Evolutionary conservation across 352 stramenopile species (phyloP), one percentile per base, ranked within the genome.

Genomic region (Phytopythium mirpurense): DNA sequence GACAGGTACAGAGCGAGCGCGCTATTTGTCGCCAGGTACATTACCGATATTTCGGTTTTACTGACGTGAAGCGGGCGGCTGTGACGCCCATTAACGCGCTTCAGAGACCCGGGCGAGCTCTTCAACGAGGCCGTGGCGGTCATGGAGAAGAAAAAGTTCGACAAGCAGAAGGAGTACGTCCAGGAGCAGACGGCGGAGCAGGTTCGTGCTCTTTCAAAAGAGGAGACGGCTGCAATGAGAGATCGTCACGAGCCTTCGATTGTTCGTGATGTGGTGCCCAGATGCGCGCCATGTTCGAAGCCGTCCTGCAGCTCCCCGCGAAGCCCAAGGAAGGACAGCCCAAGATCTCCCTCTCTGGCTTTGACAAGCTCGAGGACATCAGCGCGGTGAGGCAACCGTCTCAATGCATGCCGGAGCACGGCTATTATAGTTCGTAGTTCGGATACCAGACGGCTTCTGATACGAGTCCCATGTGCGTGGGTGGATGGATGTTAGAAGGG

Each of bases 161-260:
- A 90, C 34, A 67, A 94, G 63, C 83, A 94, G 56, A 86, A 86
- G 60, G 50, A 72, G 37, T 88, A 81, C 51, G 78, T 90, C 46
- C 81, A 92, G 49, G 52, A 74, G 11, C 62, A 86, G 56, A 60
- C 89, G 23, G 62, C 64, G 5, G 68, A 77, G 0, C 83, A 94
- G 68, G 76, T 85, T 21, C 29, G 55, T 60, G 1, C 16, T n/a
- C n/a, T n/a, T n/a, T n/a, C n/a, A n/a, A n/a, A n/a, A 35, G 29
- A 32, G 34, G 10, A 38, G 14, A 15, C 14, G 34, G 34, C 34
- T n/a, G 34, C 34, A n/a, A 38, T n/a, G n/a, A n/a, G n/a, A n/a
- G n/a, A n/a, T n/a, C n/a, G n/a, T n/a, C n/a, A n/a, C n/a, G n/a
- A n/a, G n/a, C n/a, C n/a, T n/a, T n/a, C n/a, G n/a, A n/a, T n/a